A percentile compares a stretch with the other conserved stretches of the same genome.
phyloP scores from a whole-genome alignment of 2,329 filamentous ascomycete genomes.

The Nemania sp. region DNA sequence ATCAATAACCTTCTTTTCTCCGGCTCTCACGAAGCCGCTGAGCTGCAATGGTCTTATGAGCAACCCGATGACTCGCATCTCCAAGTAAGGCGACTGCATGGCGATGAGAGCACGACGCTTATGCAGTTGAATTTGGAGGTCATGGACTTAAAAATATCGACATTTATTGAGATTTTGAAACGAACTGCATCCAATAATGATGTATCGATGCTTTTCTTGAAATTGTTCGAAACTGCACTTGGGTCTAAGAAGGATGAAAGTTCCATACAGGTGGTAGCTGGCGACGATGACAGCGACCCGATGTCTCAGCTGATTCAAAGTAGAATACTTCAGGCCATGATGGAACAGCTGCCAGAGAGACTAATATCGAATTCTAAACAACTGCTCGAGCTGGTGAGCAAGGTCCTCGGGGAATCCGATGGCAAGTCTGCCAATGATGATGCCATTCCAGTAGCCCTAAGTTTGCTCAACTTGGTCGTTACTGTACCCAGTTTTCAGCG shows the following conservation, averaged over 20 bases:
- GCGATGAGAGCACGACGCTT: conserved; percentile 8
- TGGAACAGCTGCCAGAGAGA: conserved; percentile 65
- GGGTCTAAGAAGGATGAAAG: conserved; percentile 33
- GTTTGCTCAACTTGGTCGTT: conserved; percentile 64
- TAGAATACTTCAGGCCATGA: conserved; percentile 67
- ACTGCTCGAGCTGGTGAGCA: conserved; percentile 65
- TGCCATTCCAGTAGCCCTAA: conserved; percentile 58
- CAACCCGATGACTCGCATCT: conserved; percentile 52
- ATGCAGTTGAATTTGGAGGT: conserved; percentile 47
- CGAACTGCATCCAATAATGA: conserved; percentile 59
- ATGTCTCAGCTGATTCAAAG: conserved; percentile 59
- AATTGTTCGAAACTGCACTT: conserved; percentile 63
- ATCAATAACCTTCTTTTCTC: conserved; percentile 60
- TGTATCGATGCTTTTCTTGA: conserved; percentile 63
- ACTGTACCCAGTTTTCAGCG: conserved; percentile 61
- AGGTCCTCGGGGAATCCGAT: conserved; percentile 58
- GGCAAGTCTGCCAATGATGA: conserved; percentile 52
- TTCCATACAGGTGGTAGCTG: conserved; percentile 37
- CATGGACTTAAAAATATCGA: conserved; percentile 53
- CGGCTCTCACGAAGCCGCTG: conserved; percentile 47
- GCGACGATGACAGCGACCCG: conserved; percentile 43
- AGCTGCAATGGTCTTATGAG: conserved; percentile 58
- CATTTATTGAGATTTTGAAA: conserved; percentile 55
- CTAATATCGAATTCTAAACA: conserved; percentile 67
- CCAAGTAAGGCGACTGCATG: conserved; percentile 50